Percentiles rank a stretch among this genome's conserved stretches.
phyloP scores from a whole-genome alignment of 2,329 filamentous ascomycete genomes.

The Diplodia sapinea region DNA sequence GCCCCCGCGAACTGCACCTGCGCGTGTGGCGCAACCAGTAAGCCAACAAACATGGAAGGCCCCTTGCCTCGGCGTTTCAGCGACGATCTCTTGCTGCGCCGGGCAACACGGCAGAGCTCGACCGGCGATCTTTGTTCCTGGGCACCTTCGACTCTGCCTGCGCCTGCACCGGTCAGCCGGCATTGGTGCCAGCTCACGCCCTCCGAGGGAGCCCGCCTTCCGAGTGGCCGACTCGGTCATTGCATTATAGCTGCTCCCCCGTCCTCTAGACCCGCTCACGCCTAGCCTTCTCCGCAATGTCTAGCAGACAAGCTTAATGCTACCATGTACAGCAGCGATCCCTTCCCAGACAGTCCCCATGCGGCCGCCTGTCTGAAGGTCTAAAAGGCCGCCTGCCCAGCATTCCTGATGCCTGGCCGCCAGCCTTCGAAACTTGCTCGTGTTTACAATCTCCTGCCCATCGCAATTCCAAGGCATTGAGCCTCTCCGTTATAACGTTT shows the following conservation, averaged over 20 bases:
- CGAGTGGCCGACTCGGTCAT: neutral
- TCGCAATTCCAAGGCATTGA: constrained; percentile 2
- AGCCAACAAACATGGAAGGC: constrained; percentile 19
- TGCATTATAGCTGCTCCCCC: neutral
- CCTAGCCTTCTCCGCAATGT: constrained; percentile 13
- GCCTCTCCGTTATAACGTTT: neutral
- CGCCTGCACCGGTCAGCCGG: constrained; percentile 16
- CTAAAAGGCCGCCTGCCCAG: constrained; percentile 15
- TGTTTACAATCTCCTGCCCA: neutral
- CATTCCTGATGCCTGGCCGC: constrained; percentile 19
- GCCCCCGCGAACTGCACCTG: constrained; percentile 6
- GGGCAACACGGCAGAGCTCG: neutral
- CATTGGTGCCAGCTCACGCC: constrained; percentile 22
- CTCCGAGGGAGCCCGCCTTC: neutral
- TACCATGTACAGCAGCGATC: constrained; percentile 13
- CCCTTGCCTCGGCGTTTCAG: constrained; percentile 23
- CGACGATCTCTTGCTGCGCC: constrained; percentile 22
- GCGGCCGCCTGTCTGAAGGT: neutral
- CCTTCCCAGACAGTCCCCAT: neutral
- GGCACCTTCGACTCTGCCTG: neutral
- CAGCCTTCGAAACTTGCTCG: neutral
- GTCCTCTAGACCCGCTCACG: neutral
- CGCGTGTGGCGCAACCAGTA: neutral
- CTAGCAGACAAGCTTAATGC: neutral
- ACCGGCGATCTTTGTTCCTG: neutral